Base-by-base conservation (phyloP, 2,329 filamentous ascomycete species). In the Alternaria sp. region DNA sequence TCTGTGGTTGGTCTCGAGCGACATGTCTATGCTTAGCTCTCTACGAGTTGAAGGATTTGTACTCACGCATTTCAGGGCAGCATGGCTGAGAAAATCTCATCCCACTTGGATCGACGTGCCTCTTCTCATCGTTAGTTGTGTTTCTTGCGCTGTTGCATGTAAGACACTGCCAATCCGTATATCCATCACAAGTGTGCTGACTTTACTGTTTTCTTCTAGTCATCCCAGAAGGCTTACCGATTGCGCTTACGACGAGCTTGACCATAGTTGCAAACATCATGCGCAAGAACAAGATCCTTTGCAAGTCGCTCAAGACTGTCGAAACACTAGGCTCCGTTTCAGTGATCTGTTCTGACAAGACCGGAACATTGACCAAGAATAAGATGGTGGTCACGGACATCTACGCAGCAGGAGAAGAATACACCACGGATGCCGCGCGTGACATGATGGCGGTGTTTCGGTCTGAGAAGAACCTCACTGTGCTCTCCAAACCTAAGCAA, bases 251-350 rank as follows among this genome's bases (percentile, higher is more conserved):
- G 1, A 87, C 88, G 1, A 90, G 88, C 18, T 81, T 94, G 65
- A 93, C 91, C 0, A 93, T 94, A 60, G 90, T 87, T 1, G 91
- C 91, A 20, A 91, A 90, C 65, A 85, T 91, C 68, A 93, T 94
- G 91, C 85, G 85, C 64, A 89, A 90, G 79, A 89, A 93, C 76
- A 90, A 90, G 72, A 88, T 93, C 44, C 84, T 93, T 9, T 93
- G 90, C 86, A 93, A 93, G 79, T 92, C 89, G 0, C 82, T 94
- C 48, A 92, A 92, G 79, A 93, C 91, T 0, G 90, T 92, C 0
- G 91, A 93, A 78, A 93, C 90, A 0, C 83, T 93, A 0, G 91
- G 91, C 0, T 85, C 88, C 0, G 90, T 92, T 1, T 90, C 89
- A 0, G 86, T 92, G 8, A 89, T 93, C 41, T 92, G 90, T 74